Conservation (phyloP, 768 basidiomycete species). For the Pisolithus microcarpus region DNA sequence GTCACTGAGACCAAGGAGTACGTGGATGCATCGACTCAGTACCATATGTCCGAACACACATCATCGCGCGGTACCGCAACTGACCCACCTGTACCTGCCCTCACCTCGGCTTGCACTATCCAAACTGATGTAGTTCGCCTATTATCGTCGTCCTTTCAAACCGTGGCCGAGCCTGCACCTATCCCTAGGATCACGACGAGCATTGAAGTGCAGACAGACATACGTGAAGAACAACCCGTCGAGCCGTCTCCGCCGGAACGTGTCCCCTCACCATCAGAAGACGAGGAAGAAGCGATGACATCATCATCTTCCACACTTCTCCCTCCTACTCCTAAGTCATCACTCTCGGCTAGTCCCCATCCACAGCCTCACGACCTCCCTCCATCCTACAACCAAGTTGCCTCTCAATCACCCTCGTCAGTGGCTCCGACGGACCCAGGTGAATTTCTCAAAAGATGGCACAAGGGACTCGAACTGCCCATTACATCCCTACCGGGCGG, state of each 20-base stretch:
- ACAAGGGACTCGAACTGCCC: slow-evolving; percentile 47
- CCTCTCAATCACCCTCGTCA: slow-evolving; percentile 30
- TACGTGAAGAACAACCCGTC: slow-evolving; percentile 27
- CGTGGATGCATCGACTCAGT: slow-evolving; percentile 65
- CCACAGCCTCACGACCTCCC: slow-evolving; percentile 46
- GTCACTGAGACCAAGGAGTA: slow-evolving; percentile 61
- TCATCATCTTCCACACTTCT: slow-evolving; percentile 70
- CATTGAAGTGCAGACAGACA: slow-evolving; percentile 61
- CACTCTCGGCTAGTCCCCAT: slow-evolving; percentile 23
- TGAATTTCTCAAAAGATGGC: slow-evolving; percentile 64
- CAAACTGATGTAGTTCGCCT: slow-evolving; percentile 45
- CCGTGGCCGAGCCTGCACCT: slow-evolving; percentile 30
- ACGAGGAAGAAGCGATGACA: slow-evolving; percentile 48
- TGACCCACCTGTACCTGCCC: slow-evolving; percentile 45
- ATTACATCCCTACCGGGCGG: slow-evolving; percentile 41
- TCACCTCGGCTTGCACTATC: slow-evolving; percentile 39
- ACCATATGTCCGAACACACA: slow-evolving; percentile 51
- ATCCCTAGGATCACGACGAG: slow-evolving; percentile 32
- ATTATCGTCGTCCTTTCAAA: slow-evolving; percentile 30
- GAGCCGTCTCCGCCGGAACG: slow-evolving; percentile 20
- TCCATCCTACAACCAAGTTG: slow-evolving; percentile 63
- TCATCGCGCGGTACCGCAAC: slow-evolving; percentile 50
- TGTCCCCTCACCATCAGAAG: slow-evolving; percentile 38
- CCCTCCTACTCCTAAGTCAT: slow-evolving; percentile 55
- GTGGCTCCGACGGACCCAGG: slow-evolving; percentile 41